Percentiles rank a stretch among this genome's conserved stretches.
Conservation (phyloP, 257 asterid genomes). For the Solanum appendiculatum region DNA sequence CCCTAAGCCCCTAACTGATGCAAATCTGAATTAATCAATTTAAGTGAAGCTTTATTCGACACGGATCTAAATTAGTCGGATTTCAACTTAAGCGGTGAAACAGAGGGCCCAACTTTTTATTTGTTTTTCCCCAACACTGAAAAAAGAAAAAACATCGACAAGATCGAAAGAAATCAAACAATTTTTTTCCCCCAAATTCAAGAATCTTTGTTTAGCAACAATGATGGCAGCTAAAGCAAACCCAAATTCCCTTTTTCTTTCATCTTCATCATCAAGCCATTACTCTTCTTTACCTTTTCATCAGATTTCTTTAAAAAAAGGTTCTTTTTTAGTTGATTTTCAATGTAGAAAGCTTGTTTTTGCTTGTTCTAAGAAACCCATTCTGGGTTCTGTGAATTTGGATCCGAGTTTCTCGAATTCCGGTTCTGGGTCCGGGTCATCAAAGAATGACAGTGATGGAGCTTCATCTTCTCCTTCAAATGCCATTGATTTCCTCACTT, state of each 20-base stretch:
- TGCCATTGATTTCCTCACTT: conserved; percentile 86
- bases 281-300: not conserved
- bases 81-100: rapidly evolving
- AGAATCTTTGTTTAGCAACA: not conserved
- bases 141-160: not conserved
- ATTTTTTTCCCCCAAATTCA: not conserved
- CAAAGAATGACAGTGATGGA: conserved; percentile 1
- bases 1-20: no score
- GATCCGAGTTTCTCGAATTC: conserved; percentile 23
- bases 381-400: conserved; percentile 41
- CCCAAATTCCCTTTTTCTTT: not conserved
- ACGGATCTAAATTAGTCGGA: not conserved
- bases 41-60: rapidly evolving
- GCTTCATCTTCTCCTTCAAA: conserved; percentile 39
- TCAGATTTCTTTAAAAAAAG: conserved; percentile 20
- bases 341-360: conserved; percentile 29
- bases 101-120: not conserved
- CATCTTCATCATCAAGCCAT: not conserved
- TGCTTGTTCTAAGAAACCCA: conserved; percentile 40
- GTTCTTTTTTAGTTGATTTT: conserved; percentile 23
- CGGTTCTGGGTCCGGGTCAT: conserved; percentile 25
- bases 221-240: not conserved
- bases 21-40: no score
- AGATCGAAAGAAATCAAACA: not conserved
- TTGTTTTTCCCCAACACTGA: not conserved